Evolutionary conservation across 75 land plant species (phyloP).

Genomic region (Sequoia sempervirens): DNA sequence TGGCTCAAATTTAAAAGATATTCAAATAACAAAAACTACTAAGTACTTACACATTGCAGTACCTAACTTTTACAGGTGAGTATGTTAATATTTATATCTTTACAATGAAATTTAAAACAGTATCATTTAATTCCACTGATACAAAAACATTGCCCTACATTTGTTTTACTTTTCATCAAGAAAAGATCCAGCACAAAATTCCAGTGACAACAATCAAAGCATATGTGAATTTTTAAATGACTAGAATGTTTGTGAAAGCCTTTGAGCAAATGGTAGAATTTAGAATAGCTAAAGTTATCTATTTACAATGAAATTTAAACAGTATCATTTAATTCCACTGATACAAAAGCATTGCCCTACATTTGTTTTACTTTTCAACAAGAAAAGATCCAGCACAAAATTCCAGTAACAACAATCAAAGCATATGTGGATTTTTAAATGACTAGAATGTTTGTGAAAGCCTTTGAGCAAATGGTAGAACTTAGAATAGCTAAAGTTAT

Average conservation of each 20-base stretch:
- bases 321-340: no score
- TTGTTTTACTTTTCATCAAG: neutral
- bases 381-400: neutral
- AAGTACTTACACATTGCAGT: neutral
- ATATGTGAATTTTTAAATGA: neutral
- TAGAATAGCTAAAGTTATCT: neutral
- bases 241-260: conserved; percentile 9
- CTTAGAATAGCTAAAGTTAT: neutral
- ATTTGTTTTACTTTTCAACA: neutral
- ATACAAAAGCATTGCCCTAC: neutral
- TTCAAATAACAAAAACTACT: no score
- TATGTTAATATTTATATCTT: neutral
- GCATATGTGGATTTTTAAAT: neutral
- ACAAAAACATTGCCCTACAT: neutral
- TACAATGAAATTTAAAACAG: neutral
- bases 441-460: conserved; percentile 7
- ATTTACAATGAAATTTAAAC: no score
- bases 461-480: neutral
- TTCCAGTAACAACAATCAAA: neutral
- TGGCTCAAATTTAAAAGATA: neutral
- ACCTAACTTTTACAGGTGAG: neutral
- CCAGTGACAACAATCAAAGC: neutral
- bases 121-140: neutral
- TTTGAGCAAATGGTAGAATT: conserved; percentile 3
- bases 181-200: neutral